Evolutionary conservation across 1,139 yeast species (phyloP).

Genomic region (Suhomyces bokatorum): DNA sequence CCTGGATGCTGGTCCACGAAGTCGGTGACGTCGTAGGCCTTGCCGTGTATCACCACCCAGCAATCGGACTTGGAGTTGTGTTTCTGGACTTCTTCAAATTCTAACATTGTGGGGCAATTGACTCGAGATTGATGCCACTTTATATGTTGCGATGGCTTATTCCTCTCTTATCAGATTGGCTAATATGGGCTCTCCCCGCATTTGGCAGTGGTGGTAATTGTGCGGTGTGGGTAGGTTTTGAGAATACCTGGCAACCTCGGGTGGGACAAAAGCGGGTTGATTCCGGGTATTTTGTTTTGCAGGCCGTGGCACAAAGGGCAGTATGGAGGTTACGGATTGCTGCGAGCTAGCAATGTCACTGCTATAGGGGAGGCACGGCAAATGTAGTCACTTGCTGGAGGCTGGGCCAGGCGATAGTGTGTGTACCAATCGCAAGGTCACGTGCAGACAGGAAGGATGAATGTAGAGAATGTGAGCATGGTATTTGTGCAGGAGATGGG

Average conservation of each 20-base stretch:
- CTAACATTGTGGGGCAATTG: conserved; percentile 16
- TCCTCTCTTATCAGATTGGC: neutral
- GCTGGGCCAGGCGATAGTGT: no score
- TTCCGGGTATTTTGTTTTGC: no score
- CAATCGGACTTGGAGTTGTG: conserved; percentile 47
- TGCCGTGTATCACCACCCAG: conserved; percentile 56
- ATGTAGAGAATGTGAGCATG: no score
- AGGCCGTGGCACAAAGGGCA: no score
- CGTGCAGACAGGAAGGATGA: no score
- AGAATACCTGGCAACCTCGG: neutral
- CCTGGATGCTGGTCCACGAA: conserved; percentile 57
- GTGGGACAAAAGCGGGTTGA: neutral
- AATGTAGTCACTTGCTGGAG: no score
- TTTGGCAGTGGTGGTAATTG: neutral
- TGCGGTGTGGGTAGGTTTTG: conserved; percentile 2
- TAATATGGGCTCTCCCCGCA: conserved; percentile 6
- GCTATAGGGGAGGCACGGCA: no score
- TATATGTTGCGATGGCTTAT: conserved; percentile 1
- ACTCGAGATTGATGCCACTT: neutral
- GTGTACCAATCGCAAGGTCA: no score
- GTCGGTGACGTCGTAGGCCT: conserved; percentile 52
- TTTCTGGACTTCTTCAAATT: conserved; percentile 35
- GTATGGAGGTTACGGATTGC: no score
- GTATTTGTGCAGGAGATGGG: no score
- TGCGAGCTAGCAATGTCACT: no score